Evolutionary conservation across 768 basidiomycete species (phyloP).

Genomic region (Lactarius trivialis): DNA sequence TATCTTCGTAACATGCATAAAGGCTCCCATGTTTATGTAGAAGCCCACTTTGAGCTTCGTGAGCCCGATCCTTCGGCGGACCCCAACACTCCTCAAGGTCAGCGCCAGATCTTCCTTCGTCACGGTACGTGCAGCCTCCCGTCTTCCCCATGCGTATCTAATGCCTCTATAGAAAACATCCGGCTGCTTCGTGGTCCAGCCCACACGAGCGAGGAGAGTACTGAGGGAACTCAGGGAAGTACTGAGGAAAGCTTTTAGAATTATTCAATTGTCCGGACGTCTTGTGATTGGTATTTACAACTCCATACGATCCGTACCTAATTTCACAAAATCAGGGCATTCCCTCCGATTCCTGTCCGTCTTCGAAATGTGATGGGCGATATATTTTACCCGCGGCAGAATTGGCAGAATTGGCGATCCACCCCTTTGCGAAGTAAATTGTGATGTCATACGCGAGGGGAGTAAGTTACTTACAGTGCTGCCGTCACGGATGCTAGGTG

Average conservation of each 20-base stretch:
- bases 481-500: conserved; percentile 17
- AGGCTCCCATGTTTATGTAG: conserved; percentile 73
- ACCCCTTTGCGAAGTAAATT: conserved; percentile 12
- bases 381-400: conserved; percentile 21
- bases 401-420: conserved; percentile 11
- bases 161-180: conserved; percentile 41
- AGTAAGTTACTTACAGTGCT: conserved; percentile 18
- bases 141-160: neutral
- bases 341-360: conserved; percentile 16
- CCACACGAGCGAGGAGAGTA: conserved; percentile 23
- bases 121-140: conserved; percentile 48
- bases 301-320: neutral
- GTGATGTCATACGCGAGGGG: neutral
- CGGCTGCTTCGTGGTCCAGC: conserved; percentile 36
- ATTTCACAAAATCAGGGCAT: conserved; percentile 5
- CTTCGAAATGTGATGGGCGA: conserved; percentile 21
- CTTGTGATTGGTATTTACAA: neutral
- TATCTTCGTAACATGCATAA: conserved; percentile 61
- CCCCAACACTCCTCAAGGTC: conserved; percentile 57
- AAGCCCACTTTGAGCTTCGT: conserved; percentile 69
- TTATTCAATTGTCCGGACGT: neutral
- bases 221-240: conserved; percentile 1
- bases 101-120: conserved; percentile 75
- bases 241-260: conserved; percentile 11
- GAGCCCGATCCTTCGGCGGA: conserved; percentile 65